These are phyloP conservation scores for Megacollybia platyphylla DNA, from an alignment of 1,284 basidiomycete species.

Conservation along the genomic window DNA sequence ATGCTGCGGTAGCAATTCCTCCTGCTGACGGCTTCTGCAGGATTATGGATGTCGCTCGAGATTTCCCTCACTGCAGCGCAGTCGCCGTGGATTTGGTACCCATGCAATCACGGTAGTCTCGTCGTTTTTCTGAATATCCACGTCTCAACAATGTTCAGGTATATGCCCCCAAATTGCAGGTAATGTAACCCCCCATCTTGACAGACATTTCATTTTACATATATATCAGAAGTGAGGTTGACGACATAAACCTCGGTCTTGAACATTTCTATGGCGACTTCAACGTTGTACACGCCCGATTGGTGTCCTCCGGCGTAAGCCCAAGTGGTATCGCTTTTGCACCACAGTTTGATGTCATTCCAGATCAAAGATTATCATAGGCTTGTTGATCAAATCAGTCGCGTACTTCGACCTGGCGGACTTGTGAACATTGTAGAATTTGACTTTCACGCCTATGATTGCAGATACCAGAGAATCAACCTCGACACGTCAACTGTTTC, in stretches of 20 bases:
- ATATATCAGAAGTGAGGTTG: conserved; percentile 54
- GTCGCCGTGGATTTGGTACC: conserved; percentile 71
- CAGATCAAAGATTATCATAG: conserved; percentile 58
- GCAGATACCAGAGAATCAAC: conserved; percentile 29
- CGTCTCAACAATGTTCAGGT: conserved; percentile 18
- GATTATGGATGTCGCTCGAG: conserved; percentile 61
- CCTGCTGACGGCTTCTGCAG: conserved; percentile 21
- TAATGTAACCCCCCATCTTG: conserved; percentile 16
- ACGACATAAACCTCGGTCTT: conserved; percentile 71
- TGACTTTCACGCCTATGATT: conserved; percentile 51
- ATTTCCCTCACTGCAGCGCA: conserved; percentile 55
- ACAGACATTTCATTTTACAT: conserved; percentile 3
- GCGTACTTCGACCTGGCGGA: conserved; percentile 56
- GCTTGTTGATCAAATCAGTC: conserved; percentile 55
- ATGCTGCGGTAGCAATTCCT: conserved; percentile 3
- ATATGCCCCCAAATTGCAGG: conserved; percentile 61
- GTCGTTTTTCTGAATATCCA: conserved; percentile 6
- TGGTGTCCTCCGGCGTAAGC: conserved; percentile 59
- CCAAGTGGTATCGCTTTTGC: conserved; percentile 1
- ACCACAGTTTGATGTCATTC: conserved; percentile 1
- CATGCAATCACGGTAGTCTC: conserved; percentile 46
- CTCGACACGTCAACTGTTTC: conserved; percentile 25
- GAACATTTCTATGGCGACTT: conserved; percentile 70
- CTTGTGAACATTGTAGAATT: conserved; percentile 55
- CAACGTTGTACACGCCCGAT: conserved; percentile 58